Evolutionary conservation across 108 stramenopile genomes (phyloP).

Genomic region (Nannochloropsis salina): DNA sequence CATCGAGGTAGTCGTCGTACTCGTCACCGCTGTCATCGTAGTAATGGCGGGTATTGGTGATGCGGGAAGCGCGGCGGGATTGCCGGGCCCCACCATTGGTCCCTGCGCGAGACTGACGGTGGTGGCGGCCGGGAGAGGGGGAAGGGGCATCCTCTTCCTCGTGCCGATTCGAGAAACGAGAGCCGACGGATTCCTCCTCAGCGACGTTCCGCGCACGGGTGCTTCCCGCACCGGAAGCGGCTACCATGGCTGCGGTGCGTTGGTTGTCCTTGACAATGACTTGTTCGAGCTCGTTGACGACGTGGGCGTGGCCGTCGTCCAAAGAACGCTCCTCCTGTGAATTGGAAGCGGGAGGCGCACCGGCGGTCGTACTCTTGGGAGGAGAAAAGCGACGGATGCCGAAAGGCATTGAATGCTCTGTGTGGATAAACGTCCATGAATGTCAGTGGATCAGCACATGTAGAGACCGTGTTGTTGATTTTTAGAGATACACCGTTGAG

Average conservation of each 20-base stretch:
- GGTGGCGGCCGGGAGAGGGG: background rate
- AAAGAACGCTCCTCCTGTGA: background rate
- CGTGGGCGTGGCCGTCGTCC: background rate
- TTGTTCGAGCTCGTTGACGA: constrained; percentile 1
- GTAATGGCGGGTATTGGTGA: background rate
- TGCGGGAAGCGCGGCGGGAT: background rate
- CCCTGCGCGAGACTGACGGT: background rate
- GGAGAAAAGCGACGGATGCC: constrained; percentile 6
- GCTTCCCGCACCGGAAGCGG: constrained; percentile 2
- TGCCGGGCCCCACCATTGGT: background rate
- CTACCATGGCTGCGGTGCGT: background rate
- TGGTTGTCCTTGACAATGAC: background rate
- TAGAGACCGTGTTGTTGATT: too few relatives aligned
- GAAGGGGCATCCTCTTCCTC: background rate
- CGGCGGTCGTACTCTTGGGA: background rate
- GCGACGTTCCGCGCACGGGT: background rate
- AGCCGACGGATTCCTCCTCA: background rate
- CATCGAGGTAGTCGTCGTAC: background rate
- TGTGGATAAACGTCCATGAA: too few relatives aligned
- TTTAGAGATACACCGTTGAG: too few relatives aligned
- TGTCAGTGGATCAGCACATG: too few relatives aligned
- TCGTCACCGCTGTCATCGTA: constrained; percentile 13
- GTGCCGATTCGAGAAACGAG: background rate
- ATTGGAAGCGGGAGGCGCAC: background rate
- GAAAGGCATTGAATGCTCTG: constrained; percentile 4